These are phyloP conservation scores for Rubia peregrina DNA, from an alignment of 305 asterid species.

Conservation along the genomic window DNA sequence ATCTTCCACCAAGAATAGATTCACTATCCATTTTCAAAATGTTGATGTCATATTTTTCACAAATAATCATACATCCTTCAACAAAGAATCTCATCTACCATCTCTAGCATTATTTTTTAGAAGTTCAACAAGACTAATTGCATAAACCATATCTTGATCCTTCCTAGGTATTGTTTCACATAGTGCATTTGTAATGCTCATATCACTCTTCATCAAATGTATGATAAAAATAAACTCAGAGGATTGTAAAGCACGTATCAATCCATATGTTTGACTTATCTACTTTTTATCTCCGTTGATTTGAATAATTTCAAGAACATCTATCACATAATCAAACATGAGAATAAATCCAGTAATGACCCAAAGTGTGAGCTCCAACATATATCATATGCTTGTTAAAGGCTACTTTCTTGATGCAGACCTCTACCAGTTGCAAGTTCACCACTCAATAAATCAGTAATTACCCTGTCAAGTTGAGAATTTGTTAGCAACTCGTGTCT, in stretches of 20 bases:
- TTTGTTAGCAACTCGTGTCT: too few relatives aligned
- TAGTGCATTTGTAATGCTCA: neutral
- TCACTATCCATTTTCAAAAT: conserved; percentile 7
- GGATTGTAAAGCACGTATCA: neutral
- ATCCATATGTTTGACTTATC: neutral
- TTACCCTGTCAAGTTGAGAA: too few relatives aligned
- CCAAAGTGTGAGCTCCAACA: too few relatives aligned
- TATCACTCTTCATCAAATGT: neutral
- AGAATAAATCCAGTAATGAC: too few relatives aligned
- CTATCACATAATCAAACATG: too few relatives aligned
- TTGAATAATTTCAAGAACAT: too few relatives aligned
- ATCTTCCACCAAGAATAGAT: neutral
- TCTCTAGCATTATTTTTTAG: conserved; percentile 8
- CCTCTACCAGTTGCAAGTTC: too few relatives aligned
- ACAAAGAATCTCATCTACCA: neutral
- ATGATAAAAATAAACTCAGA: neutral
- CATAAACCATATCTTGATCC: conserved; percentile 17
- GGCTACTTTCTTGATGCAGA: too few relatives aligned
- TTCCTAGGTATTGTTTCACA: conserved; percentile 11
- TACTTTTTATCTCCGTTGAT: too few relatives aligned
- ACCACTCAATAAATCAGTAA: too few relatives aligned
- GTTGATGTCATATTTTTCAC: neutral
- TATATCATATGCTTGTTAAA: too few relatives aligned
- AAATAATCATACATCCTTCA: conserved; percentile 2
- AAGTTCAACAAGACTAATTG: conserved; percentile 4